Evolutionary conservation across 352 stramenopile genomes (phyloP), one percentile per base, ranked within the genome.

Genomic region (Globisporangium carolinianum): DNA sequence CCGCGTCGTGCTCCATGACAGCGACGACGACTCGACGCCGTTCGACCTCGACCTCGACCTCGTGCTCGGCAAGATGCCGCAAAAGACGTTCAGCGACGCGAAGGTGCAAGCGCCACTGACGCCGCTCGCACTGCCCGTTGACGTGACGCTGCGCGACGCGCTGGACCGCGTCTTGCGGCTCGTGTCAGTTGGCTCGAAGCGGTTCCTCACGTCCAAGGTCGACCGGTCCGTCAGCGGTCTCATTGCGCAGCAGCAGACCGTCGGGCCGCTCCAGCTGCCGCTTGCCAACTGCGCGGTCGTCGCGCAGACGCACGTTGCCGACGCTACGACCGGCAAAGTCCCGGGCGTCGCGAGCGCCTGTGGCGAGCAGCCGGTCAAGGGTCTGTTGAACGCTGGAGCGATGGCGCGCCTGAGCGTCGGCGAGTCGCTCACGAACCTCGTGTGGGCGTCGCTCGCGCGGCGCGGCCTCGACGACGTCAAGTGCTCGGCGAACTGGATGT

Each of bases 401-500:
- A 99, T 99, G 97, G 97, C 96, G 53, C 84, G 89, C 18, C 80
- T 98, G 82, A 98, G 83, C 60, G 94, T 99, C 11, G 96, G 93
- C 24, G 97, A 99, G 71, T 92, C 97, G 47, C 84, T 99, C 53
- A 99, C 97, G 3, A 99, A 99, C 82, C 73, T 99, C 47, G 95
- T 99, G 65, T 99, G 95, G 89, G 97, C 97, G 0, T 90, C 85
- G 58, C 76, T 95, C 10, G 68, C 71, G 5, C 87, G 95, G 63
- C 96, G 90, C 35, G 87, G 83, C 9, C 84, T 99, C n/a, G 76
- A 94, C 37, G 96, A 99, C 72, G 96, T 97, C 75, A 99, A 99
- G 79, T 96, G 93, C 53, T 98, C 91, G 63, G 95, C 92, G 46
- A 99, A 99, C 80, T 99, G 97, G 97, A 99, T 99, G 97, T 99